phyloP scores from a whole-genome alignment of 225 moss, liverwort and hornwort species.

The Bryum argenteum region DNA sequence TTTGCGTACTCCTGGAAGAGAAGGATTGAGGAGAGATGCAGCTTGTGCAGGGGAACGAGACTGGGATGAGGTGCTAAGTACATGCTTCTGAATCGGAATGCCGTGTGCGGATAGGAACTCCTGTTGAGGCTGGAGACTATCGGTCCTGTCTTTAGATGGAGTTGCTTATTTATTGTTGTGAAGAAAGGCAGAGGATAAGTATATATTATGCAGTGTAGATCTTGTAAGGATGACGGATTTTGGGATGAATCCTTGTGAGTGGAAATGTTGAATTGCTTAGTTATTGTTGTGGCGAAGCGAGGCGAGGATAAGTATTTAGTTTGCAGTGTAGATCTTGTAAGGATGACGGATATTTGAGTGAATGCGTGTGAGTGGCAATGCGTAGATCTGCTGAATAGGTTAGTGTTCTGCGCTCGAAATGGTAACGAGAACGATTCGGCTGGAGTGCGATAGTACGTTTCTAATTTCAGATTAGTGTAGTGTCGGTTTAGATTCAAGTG shows the following conservation, averaged over 20 bases:
- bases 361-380: neutral
- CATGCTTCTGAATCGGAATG: neutral
- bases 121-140: neutral
- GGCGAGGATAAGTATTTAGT: slow-evolving; percentile 12
- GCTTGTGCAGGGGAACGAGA: slow-evolving; percentile 24
- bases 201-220: neutral
- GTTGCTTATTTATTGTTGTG: neutral
- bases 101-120: too few species aligned
- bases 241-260: neutral
- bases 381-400: neutral
- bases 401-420: slow-evolving; percentile 3
- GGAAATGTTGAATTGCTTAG: neutral
- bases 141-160: slow-evolving; percentile 4
- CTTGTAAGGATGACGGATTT: neutral
- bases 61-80: neutral
- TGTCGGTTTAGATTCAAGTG: neutral
- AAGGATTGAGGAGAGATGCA: neutral
- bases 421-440: slow-evolving; percentile 18
- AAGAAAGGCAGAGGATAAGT: slow-evolving; percentile 16
- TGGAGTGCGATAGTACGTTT: slow-evolving; percentile 14
- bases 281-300: slow-evolving; percentile 8
- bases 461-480: neutral
- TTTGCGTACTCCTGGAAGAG: neutral
- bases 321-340: slow-evolving; percentile 1
- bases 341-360: neutral